phyloP scores from a whole-genome alignment of 2,329 filamentous ascomycete species.

The Colletotrichum camelliae region DNA sequence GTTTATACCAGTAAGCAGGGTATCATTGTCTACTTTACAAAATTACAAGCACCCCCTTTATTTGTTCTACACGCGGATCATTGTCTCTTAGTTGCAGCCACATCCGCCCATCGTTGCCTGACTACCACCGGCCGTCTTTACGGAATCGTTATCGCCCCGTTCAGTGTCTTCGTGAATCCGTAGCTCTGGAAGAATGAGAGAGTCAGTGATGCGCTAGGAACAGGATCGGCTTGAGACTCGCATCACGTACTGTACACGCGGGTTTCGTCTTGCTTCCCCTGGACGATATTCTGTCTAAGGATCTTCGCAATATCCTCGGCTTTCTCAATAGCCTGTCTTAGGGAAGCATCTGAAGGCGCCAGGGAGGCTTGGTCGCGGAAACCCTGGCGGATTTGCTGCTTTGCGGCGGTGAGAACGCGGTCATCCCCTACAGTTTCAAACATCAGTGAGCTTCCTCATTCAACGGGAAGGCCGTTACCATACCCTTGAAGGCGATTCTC shows the following conservation, averaged over 20 bases:
- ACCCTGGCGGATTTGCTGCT: slow-evolving; percentile 70
- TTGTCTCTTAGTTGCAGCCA: slow-evolving; percentile 36
- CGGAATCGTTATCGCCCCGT: slow-evolving; percentile 88
- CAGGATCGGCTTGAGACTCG: background rate
- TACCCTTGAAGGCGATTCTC: slow-evolving; percentile 83
- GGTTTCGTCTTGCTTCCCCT: slow-evolving; percentile 66
- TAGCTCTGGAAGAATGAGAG: slow-evolving; percentile 62
- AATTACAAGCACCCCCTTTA: background rate
- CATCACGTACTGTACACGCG: slow-evolving; percentile 66
- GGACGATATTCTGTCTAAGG: slow-evolving; percentile 84
- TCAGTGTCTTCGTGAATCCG: slow-evolving; percentile 92
- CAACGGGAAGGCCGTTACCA: background rate
- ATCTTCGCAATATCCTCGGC: slow-evolving; percentile 85
- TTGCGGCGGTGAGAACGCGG: slow-evolving; percentile 72
- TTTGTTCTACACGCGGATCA: slow-evolving; percentile 1
- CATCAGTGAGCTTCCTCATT: background rate
- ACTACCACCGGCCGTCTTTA: slow-evolving; percentile 65
- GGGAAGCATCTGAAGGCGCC: slow-evolving; percentile 61
- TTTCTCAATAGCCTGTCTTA: slow-evolving; percentile 71
- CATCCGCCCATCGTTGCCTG: slow-evolving; percentile 34
- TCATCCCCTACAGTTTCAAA: slow-evolving; percentile 66
- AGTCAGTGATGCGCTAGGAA: background rate
- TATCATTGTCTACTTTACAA: slow-evolving; percentile 22
- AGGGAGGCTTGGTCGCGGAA: slow-evolving; percentile 74
- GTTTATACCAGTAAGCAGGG: slow-evolving; percentile 2